Base-by-base conservation (phyloP, 2,329 filamentous ascomycete species). In the Plectosphaerella sp. region DNA sequence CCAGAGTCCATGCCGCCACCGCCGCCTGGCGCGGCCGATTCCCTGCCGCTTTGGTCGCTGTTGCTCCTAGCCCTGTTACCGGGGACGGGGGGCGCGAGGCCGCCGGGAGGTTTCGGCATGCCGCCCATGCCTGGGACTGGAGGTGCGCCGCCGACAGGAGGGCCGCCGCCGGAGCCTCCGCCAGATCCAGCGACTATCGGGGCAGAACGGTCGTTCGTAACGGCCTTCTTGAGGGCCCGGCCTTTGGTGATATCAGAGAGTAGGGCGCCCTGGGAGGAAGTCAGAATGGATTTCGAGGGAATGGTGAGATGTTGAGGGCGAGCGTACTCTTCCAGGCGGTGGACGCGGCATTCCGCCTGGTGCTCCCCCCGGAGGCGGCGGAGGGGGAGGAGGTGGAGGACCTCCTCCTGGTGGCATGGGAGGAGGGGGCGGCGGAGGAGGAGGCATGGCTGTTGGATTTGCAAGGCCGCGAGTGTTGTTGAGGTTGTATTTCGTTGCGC, bases 141-240 rank as follows among this genome's bases (percentile, higher is more conserved):
- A 39, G 92, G 92, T 47, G 91, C 92, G 57, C 88, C 87, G 59
- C 84, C 87, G 52, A 89, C 72, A 12, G 86, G 79, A 50, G 80
- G 84, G 28, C 77, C 80, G n/a, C 80, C 78, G 16, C 41, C 41
- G 25, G 68, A 66, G 3, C 76, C 75, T 33, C 77, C 79, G 12
- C 80, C 79, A 33, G 67, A 63, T 12, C 76, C 75, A 48, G 78
- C 76, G 52, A 97, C 68, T 48, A 80, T 62, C 1, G 93, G 93
- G 8, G 90, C 90, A 20, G 92, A 97, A 69, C 93, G 86, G 69
- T 97, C 93, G 71, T 97, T 97, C 60, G 92, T 89, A 52, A 91
- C 86, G 33, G 90, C 79, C 70, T 96, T 97, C 72, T 88, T 96
- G 54, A 97, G 78, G 55, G 76, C 74, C 59, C 74, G 79, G 58